Evolutionary conservation across 2,329 filamentous ascomycete species (phyloP).

Genomic region (Teratosphaeria nubilosa): DNA sequence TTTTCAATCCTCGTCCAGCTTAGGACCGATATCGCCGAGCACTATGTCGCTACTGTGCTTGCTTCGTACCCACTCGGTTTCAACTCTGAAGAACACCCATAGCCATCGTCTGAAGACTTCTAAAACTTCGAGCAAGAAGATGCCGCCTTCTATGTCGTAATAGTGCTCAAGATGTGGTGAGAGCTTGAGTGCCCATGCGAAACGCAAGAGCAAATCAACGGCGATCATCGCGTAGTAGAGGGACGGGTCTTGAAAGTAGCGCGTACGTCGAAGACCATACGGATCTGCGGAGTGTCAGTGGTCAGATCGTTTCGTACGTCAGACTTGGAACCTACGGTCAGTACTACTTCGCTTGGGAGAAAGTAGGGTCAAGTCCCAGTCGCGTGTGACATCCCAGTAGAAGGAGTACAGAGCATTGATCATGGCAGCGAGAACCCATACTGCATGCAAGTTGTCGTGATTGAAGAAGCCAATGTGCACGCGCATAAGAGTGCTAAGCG

Average conservation of each 20-base stretch:
- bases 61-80: constrained; percentile 67
- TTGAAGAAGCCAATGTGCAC: constrained; percentile 1
- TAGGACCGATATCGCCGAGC: constrained; percentile 5
- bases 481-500: constrained; percentile 38
- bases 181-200: constrained; percentile 85
- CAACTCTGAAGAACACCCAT: constrained; percentile 93
- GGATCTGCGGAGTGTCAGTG: constrained; percentile 40
- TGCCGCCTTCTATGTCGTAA: constrained; percentile 75
- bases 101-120: constrained; percentile 87
- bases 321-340: constrained; percentile 1
- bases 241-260: constrained; percentile 59
- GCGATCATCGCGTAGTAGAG: constrained; percentile 76
- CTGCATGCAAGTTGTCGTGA: background rate
- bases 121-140: constrained; percentile 77
- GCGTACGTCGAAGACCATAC: constrained; percentile 64
- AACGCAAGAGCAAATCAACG: constrained; percentile 71
- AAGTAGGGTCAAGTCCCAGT: constrained; percentile 90
- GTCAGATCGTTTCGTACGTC: background rate
- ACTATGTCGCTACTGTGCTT: constrained; percentile 1
- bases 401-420: constrained; percentile 91
- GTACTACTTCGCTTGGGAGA: constrained; percentile 26
- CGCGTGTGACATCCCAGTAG: constrained; percentile 94
- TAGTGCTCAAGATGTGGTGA: constrained; percentile 73
- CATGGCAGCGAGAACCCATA: constrained; percentile 29
- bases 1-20: constrained; percentile 4